Evolutionary conservation across 495 filamentous ascomycete genomes (phyloP), one percentile per base, ranked within the genome.

Genomic region (Haplographium delicatum): DNA sequence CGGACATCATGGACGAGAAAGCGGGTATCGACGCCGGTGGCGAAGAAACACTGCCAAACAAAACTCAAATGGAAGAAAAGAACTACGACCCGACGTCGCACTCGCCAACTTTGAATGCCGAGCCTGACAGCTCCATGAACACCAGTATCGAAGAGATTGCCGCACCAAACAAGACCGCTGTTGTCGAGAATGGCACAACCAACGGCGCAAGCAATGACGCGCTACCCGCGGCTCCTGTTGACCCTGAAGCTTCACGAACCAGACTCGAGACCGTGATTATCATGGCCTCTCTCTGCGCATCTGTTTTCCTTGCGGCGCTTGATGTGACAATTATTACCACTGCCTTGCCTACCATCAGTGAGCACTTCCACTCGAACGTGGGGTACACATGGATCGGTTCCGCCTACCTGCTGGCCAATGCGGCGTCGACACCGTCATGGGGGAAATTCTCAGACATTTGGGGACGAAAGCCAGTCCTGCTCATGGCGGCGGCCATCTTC

Each of bases 391-490:
- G 86, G 86, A 86, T 90, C 58, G 84, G 83, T 1, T 81, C 78
- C 16, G 80, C 81, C 8, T 88, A 84, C 58, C 70, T 85, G 16
- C 75, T 93, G 6, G 83, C 82, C 15, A 83, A 79, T 62, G 73
- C 83, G 1, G 79, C 86, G 3, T 78, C 78, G 23, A 81, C 81
- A 19, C 86, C 86, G 0, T 70, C 82, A 46, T 91, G 88, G 87
- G 88, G 85, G n/a, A 89, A 89, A 62, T 66, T 91, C 30, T 83
- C 78, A 56, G 89, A 95, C 60, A 91, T 95, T 49, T 94, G 82
- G 75, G 89, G 89, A 1, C 78, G 89, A 20, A 96, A 94, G 60
- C 80, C 78, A 2, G 83, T 93, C 43, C 70, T 95, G 39, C 68
- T 96, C 8, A 45, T 83, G 1, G 86, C 88, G 28, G 87, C 84